A percentile compares a stretch with the other conserved stretches of the same genome.
Evolutionary conservation across 1,139 yeast species (phyloP).

Genomic region (Schwanniomyces etchellsii): DNA sequence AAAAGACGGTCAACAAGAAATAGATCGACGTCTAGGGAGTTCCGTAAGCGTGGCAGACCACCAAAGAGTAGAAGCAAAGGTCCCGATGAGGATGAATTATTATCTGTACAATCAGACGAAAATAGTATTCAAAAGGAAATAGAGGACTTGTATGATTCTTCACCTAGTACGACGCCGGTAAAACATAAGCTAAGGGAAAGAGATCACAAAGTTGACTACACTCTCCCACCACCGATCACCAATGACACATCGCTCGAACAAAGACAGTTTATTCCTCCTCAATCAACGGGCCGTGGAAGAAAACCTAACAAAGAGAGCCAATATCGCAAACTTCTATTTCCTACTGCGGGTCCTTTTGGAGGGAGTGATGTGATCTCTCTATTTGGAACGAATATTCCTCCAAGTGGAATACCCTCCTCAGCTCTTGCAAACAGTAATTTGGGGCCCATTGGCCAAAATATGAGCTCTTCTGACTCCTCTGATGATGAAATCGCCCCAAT

Average conservation of each 20-base stretch:
- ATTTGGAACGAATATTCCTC: slow-evolving; percentile 62
- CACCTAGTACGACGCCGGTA: slow-evolving; percentile 48
- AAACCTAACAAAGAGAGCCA: slow-evolving; percentile 35
- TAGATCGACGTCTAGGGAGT: slow-evolving; percentile 21
- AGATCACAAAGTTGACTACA: slow-evolving; percentile 66
- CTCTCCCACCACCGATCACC: slow-evolving; percentile 79
- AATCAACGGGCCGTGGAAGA: slow-evolving; percentile 19
- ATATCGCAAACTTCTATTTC: slow-evolving; percentile 62
- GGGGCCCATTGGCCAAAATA: slow-evolving; percentile 47
- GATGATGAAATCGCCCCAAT: slow-evolving; percentile 51
- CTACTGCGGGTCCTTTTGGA: slow-evolving; percentile 98
- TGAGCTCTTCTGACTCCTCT: slow-evolving; percentile 64
- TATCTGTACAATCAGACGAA: slow-evolving; percentile 22
- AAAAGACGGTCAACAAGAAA: slow-evolving; percentile 12
- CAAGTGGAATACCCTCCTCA: slow-evolving; percentile 41
- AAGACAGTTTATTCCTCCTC: slow-evolving; percentile 10
- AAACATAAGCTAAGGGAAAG: slow-evolving; percentile 71
- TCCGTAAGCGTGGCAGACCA: slow-evolving; percentile 13
- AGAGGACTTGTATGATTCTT: slow-evolving; percentile 48
- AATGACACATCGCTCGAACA: slow-evolving; percentile 33
- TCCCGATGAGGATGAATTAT: slow-evolving; percentile 20
- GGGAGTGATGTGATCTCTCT: slow-evolving; percentile 81
- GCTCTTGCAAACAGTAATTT: slow-evolving; percentile 25
- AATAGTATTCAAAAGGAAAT: slow-evolving; percentile 45
- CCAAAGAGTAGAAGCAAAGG: slow-evolving; percentile 10